Conservation (phyloP, 2,329 filamentous ascomycete genomes). For the Hymenoscyphus fraxineus region DNA sequence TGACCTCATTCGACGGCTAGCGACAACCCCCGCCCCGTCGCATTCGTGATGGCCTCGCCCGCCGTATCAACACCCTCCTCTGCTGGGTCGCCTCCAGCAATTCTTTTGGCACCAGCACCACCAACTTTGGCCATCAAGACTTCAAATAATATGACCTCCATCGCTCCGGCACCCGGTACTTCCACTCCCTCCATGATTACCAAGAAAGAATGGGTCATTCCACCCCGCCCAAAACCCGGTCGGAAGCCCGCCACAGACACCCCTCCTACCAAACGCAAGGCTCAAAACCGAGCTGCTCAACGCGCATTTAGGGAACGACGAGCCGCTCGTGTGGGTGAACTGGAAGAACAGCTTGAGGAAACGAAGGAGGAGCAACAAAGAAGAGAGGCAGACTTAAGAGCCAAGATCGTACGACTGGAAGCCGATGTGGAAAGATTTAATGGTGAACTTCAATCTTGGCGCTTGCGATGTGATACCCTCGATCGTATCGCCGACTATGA, state of each 20-base stretch:
- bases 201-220: conserved; percentile 81
- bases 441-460: conserved; percentile 35
- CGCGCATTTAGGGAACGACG: conserved; percentile 84
- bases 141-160: conserved; percentile 22
- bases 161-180: conserved; percentile 33
- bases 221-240: conserved; percentile 81
- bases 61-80: conserved; percentile 39
- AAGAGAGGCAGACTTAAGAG: conserved; percentile 50
- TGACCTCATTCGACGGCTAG: conserved; percentile 11
- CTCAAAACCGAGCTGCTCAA: conserved; percentile 90
- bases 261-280: conserved; percentile 87
- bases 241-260: conserved; percentile 93
- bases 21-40: neutral
- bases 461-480: conserved; percentile 32
- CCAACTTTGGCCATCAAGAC: conserved; percentile 37
- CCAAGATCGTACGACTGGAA: conserved; percentile 58
- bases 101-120: conserved; percentile 34
- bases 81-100: conserved; percentile 36
- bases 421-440: conserved; percentile 62
- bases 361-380: conserved; percentile 55
- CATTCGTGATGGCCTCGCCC: conserved; percentile 36
- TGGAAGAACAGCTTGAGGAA: conserved; percentile 64
- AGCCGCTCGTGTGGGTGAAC: conserved; percentile 75
- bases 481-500: conserved; percentile 36
- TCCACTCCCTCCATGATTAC: conserved; percentile 55